A percentile compares a stretch with the other conserved stretches of the same genome.
Evolutionary conservation across 768 basidiomycete species (phyloP).

Genomic region (Neoboletus magnificus): DNA sequence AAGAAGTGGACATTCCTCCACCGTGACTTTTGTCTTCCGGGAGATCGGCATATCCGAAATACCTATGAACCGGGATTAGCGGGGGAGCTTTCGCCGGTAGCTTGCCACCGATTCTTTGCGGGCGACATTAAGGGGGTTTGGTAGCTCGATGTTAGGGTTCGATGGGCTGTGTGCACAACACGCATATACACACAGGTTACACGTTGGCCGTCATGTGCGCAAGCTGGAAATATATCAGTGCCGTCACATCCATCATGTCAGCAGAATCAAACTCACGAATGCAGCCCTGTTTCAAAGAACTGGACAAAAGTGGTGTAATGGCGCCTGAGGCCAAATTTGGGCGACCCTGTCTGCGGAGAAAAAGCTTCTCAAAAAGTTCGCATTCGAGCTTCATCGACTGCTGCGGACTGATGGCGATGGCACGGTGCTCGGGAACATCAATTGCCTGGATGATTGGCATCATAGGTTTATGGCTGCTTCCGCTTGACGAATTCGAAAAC

Average conservation of each 20-base stretch:
- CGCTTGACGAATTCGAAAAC: too few relatives aligned
- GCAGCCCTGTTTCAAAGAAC: background rate
- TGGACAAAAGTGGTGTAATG: too few relatives aligned
- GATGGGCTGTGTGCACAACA: background rate
- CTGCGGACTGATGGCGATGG: too few relatives aligned
- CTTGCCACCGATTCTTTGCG: background rate
- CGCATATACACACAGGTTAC: background rate
- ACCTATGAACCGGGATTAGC: background rate
- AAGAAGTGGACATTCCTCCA: background rate
- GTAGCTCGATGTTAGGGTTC: background rate
- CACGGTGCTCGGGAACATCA: too few relatives aligned
- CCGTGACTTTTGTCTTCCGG: background rate
- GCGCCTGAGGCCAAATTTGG: too few relatives aligned
- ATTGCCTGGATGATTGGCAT: too few relatives aligned
- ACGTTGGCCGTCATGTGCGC: background rate
- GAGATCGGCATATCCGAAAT: too few relatives aligned
- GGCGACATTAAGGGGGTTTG: background rate
- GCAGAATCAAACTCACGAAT: background rate
- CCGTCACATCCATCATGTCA: background rate
- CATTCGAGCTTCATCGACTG: too few relatives aligned
- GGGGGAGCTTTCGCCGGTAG: background rate
- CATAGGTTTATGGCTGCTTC: too few relatives aligned
- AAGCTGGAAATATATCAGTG: background rate
- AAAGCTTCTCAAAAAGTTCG: too few relatives aligned
- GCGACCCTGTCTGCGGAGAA: too few relatives aligned